Base-by-base conservation (phyloP, 2,329 filamentous ascomycete species). In the Xylariaceae sp. region DNA sequence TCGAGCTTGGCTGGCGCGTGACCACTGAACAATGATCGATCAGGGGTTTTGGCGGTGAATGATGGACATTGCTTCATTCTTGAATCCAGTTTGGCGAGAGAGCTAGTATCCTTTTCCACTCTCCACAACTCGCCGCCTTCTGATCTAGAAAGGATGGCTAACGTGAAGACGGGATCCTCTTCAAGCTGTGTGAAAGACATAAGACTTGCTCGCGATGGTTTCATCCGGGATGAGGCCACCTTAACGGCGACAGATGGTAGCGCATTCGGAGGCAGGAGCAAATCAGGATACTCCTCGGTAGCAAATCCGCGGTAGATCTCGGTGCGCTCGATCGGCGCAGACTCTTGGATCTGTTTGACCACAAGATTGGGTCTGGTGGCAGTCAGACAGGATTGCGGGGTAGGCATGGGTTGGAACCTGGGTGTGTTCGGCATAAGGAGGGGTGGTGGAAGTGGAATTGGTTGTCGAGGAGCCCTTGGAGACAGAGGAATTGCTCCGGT, bases 1-100 rank as follows among this genome's bases (percentile, higher is more conserved):
- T 99, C 94, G 52, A 99, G 84, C 72, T 93, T 96, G 5, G 92
- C 92, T 3, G 94, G 94, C 2, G 94, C 90, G 74, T 99, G 93
- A 0, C 94, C 94, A 62, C 82, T 91, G 73, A 99, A 99, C 3
- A 99, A 78, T 2, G 86, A 86, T 63, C 89, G 84, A 64, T 99
- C 94, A 0, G 94, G 94, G 2, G 92, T 84, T 71, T 80, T 91
- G 9, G 87, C 88, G 9, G 83, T 83, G 68, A 96, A 92, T 4
- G 81, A 76, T n/a, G 83, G 76, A 51, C 87, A 84, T 57, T 89
- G 85, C 72, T 90, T 92, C 62, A 99, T 76, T 59, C 89, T 85
- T 58, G 90, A 83, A 71, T 97, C 93, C 42, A 99, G 80, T 64
- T 88, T 86, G n/a, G 85, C 82, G 34, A 99, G 78, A 34, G 93